A percentile compares a stretch with the other conserved stretches of the same genome.
Conservation (phyloP, 306 rosid species). For the Erythrophleum fordii region DNA sequence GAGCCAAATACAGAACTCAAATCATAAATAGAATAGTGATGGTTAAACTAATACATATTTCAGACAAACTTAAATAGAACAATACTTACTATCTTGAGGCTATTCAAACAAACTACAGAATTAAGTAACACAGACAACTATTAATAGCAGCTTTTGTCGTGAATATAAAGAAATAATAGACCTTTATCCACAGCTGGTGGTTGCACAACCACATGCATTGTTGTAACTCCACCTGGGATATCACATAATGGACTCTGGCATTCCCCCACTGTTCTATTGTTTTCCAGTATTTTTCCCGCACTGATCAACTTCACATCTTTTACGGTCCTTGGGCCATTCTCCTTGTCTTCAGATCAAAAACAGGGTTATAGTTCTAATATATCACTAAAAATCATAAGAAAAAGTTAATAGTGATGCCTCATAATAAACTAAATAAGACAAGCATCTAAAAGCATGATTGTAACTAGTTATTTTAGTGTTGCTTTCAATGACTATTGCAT, state of each 20-base stretch:
- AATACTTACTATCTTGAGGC: not conserved
- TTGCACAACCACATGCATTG: constrained; percentile 91
- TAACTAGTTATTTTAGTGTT: not conserved
- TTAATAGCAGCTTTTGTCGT: constrained; percentile 5
- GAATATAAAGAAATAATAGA: constrained; percentile 34
- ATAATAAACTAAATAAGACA: constrained; percentile 1
- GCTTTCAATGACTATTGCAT: not conserved
- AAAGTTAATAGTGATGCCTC: not conserved
- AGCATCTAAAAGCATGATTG: constrained; percentile 22
- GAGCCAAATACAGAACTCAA: not conserved
- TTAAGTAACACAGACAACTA: not conserved
- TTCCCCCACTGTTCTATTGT: constrained; percentile 83
- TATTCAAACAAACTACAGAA: not conserved
- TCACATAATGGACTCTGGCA: constrained; percentile 83
- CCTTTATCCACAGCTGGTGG: constrained; percentile 79
- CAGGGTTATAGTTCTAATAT: constrained; percentile 27
- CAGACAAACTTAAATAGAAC: constrained; percentile 1
- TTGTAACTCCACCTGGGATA: constrained; percentile 82
- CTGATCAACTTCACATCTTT: constrained; percentile 93
- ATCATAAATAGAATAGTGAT: not conserved
- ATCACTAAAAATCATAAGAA: constrained; percentile 1
- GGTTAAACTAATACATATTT: not conserved
- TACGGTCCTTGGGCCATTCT: constrained; percentile 82
- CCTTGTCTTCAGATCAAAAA: constrained; percentile 63
- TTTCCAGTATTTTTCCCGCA: constrained; percentile 83